phyloP scores from a whole-genome alignment of 306 rosid species.

The Cucumis cinereus region DNA sequence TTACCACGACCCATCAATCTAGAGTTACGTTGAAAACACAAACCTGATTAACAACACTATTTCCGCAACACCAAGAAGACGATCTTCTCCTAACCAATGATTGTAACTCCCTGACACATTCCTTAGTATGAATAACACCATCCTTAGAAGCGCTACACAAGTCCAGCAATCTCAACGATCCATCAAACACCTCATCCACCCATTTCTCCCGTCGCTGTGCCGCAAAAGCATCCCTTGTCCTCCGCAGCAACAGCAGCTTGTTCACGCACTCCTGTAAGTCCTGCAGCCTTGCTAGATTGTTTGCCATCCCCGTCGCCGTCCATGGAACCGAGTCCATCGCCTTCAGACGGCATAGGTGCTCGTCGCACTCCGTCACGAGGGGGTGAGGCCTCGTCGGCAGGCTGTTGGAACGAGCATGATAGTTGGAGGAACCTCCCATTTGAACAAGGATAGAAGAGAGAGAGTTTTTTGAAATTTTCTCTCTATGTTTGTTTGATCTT shows the following conservation, averaged over 20 bases:
- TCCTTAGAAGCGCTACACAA: conserved; percentile 10
- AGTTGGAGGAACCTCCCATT: conserved; percentile 15
- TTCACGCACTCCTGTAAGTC: conserved; percentile 12
- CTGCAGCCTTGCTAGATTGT: conserved; percentile 14
- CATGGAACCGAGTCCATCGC: neutral
- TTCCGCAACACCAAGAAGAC: conserved; percentile 2
- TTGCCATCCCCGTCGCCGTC: neutral
- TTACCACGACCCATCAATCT: neutral
- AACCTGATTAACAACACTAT: neutral
- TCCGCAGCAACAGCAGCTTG: conserved; percentile 12
- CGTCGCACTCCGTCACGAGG: conserved; percentile 9
- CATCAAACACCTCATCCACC: conserved; percentile 10
- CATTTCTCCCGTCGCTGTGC: conserved; percentile 9
- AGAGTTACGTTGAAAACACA: neutral
- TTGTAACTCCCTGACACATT: conserved; percentile 10
- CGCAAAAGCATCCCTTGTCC: neutral
- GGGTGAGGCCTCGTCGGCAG: conserved; percentile 18
- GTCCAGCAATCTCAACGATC: conserved; percentile 17
- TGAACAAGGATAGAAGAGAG: conserved; percentile 1
- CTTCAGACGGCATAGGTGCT: conserved; percentile 10
- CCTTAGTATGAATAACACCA: conserved; percentile 14
- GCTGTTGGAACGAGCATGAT: conserved; percentile 15
- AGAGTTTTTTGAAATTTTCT: neutral
- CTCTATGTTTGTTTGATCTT: neutral
- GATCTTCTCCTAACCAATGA: conserved; percentile 7